Evolutionary conservation across 306 rosid genomes (phyloP).

Genomic region (Cucurbita argyrosperma): DNA sequence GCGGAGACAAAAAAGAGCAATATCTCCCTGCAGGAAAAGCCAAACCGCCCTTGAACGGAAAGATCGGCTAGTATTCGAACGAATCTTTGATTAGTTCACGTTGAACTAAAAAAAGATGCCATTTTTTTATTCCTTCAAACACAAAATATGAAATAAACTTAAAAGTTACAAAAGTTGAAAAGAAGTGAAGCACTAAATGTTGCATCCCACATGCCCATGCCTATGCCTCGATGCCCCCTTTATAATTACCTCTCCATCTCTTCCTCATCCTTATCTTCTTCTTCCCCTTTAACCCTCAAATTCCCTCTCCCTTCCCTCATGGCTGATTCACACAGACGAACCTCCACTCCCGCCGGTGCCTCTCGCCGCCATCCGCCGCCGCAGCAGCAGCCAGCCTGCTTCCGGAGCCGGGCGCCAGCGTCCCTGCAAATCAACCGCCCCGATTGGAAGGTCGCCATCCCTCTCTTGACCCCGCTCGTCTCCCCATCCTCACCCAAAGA

Average conservation of each 20-base stretch:
- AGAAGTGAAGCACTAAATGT: background rate
- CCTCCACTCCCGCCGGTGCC: background rate
- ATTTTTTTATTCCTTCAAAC: no score
- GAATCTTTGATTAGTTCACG: no score
- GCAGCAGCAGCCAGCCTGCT: slow-evolving; percentile 42
- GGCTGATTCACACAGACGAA: slow-evolving; percentile 35
- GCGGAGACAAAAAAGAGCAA: no score
- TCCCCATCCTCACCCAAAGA: slow-evolving; percentile 41
- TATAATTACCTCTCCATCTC: background rate
- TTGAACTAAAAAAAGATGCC: no score
- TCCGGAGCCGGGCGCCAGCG: slow-evolving; percentile 79
- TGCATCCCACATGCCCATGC: background rate
- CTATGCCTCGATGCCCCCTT: background rate
- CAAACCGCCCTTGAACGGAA: no score
- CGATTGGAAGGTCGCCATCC: slow-evolving; percentile 90
- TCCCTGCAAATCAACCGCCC: slow-evolving; percentile 51
- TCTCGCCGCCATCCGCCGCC: background rate
- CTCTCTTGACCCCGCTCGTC: slow-evolving; percentile 64
- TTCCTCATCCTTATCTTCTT: background rate
- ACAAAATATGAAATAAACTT: no score
- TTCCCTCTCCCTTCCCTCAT: background rate
- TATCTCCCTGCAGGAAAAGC: no score
- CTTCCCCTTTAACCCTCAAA: background rate
- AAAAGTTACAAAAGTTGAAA: no score
- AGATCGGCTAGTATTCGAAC: no score